Base-by-base conservation (phyloP, 2,329 filamentous ascomycete species). In the Penicillium crustosum region DNA sequence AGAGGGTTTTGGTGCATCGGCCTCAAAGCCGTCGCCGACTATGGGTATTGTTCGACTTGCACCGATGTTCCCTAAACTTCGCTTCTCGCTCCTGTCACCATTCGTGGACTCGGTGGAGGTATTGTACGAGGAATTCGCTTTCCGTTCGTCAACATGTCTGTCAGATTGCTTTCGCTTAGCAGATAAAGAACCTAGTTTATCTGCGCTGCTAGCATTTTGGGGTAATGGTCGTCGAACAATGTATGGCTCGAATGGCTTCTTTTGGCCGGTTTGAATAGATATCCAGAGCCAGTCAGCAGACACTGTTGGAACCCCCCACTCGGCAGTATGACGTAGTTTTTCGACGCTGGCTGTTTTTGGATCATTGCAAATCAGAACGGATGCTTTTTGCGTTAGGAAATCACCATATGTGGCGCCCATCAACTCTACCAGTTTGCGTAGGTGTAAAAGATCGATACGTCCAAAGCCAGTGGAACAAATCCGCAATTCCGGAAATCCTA, bases 361-460 rank as follows among this genome's bases (percentile, higher is more conserved):
- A 41, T 74, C 72, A 56, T 86, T 85, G 70, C 88, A 91, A n/a
- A 99, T 75, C 3, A 99, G 79, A 19, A 97, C 79, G 15, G 89
- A 91, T n/a, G 86, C 86, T 35, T 85, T 83, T 0, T 84, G 78
- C 4, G 86, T 88, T 43, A 97, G 83, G 52, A 86, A 83, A 72
- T 96, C 91, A 39, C 90, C 86, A 72, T 96, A 97, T 13, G 77
- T 85, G 12, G 89, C 94, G 8, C 94, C 92, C 59, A 96, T 82
- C 59, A 95, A 83, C 38, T 81, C 82, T 27, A 96, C 82, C 2
- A 89, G 81, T 73, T 91, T 92, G 23, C 89, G 88, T 33, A 96
- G 81, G 73, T 97, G 94, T 63, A 93, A 82, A 10, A 96, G 82
- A 67, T 97, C 91, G 54, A 96, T 88, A 8, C 90, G 89, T 10